These are phyloP conservation scores for Aureobasidium vineae DNA, from an alignment of 2,329 filamentous ascomycete genomes.

Conservation along the genomic window DNA sequence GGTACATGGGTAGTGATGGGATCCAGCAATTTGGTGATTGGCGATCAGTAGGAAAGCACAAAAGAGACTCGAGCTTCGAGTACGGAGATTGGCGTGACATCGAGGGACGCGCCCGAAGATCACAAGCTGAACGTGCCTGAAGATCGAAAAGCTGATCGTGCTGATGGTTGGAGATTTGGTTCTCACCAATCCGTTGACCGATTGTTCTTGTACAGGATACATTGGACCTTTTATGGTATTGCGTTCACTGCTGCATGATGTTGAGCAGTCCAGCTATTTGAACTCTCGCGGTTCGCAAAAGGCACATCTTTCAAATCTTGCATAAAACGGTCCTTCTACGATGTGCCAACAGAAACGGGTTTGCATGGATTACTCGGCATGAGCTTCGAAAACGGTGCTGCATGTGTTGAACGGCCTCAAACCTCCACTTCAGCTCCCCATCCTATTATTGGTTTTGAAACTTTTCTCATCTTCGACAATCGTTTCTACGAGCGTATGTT, in stretches of 20 bases:
- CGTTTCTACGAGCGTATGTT: not conserved
- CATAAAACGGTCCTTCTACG: conserved; percentile 21
- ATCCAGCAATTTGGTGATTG: not conserved
- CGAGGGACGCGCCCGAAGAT: conserved; percentile 1
- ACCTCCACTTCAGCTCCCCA: conserved; percentile 7
- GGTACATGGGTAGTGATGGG: not conserved
- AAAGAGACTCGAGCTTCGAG: not conserved
- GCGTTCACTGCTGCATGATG: not conserved
- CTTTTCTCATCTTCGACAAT: not conserved
- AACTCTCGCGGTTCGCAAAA: not conserved
- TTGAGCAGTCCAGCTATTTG: not conserved
- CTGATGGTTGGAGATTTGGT: not conserved
- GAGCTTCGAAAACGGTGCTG: conserved; percentile 7
- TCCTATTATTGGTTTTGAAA: not conserved
- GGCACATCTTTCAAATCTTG: not conserved
- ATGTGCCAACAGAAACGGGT: conserved; percentile 15
- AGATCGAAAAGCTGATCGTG: not conserved
- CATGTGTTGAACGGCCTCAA: conserved; percentile 7
- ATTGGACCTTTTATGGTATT: not conserved
- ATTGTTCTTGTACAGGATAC: not conserved
- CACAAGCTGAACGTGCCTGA: not conserved
- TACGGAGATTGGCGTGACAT: not conserved
- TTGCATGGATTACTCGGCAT: not conserved
- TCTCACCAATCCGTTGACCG: not conserved
- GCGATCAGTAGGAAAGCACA: not conserved